Evolutionary conservation across 805 yeast genomes (phyloP), one percentile per base, ranked within the genome.

Genomic region (Saturnispora diversa): DNA sequence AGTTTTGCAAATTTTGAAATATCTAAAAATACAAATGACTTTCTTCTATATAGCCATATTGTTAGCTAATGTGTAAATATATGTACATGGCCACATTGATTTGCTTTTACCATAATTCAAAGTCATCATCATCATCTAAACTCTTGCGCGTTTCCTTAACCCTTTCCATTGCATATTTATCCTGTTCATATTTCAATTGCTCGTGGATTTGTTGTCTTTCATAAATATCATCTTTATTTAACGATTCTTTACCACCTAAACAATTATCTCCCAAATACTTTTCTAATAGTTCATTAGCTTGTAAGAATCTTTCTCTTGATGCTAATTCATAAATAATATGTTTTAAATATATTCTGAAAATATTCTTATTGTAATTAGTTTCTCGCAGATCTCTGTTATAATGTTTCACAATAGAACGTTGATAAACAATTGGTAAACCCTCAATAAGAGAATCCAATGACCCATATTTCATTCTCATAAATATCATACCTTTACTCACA

Each of bases 211-310:
- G 29, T 6, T 27, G 28, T 15, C 42, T 47, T 7, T 16, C 17
- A 6, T 21, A 13, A 19, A 23, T 12, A 27, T 39, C 42, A 16
- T 31, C 36, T 6, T 11, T n/a, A 11, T 25, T 24, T 24, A 38
- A 37, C 8, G 44, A 21, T 17, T 58, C 47, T 15, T 35, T 31
- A 7, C 37, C 35, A 37, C 45, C 49, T 56, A 56, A 53, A 6
- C 43, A 35, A 6, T 27, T 20, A 44, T 52, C 50, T n/a, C 50
- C 37, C 5, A 58, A 44, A 41, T 55, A 59, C n/a, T 40, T 42
- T 17, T 54, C 49, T 23, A 62, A 50, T 31, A 62, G 7, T 8
- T 44, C 47, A 24, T 52, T 56, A 3, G 63, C 60, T 37, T 56
- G 52, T 33, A 56, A 50, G 28, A 52, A 59, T 15, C 43, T 43